Conservation (phyloP, 164 flowering plant genomes). For the Malania oleifera region DNA sequence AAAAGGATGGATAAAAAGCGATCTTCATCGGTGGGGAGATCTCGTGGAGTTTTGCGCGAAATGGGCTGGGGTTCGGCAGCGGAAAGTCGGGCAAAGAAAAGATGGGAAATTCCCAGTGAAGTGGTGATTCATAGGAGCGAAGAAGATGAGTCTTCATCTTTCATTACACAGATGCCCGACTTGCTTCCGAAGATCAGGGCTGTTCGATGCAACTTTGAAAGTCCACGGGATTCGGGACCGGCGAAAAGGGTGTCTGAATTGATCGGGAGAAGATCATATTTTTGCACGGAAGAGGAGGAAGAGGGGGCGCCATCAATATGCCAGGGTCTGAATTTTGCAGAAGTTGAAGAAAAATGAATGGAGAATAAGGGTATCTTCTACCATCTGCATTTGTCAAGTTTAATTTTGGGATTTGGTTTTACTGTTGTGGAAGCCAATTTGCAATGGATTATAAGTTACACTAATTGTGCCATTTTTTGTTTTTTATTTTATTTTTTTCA, state of each 20-base stretch:
- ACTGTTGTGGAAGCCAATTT: not conserved
- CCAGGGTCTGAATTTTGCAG: slow-evolving; percentile 57
- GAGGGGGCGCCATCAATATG: slow-evolving; percentile 36
- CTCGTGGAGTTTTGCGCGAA: slow-evolving; percentile 3
- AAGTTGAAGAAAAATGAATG: slow-evolving; percentile 22
- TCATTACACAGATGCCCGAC: slow-evolving; percentile 21
- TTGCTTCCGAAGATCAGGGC: slow-evolving; percentile 59
- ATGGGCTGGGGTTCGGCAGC: slow-evolving; percentile 9
- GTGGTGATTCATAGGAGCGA: slow-evolving; percentile 21
- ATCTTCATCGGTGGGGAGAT: slow-evolving; percentile 26
- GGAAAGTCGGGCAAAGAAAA: slow-evolving; percentile 40
- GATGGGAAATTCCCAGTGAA: slow-evolving; percentile 59
- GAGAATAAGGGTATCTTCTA: not conserved
- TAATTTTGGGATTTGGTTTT: not conserved
- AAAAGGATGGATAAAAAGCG: slow-evolving; percentile 37
- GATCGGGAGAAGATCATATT: slow-evolving; percentile 46
- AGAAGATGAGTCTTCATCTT: slow-evolving; percentile 14
- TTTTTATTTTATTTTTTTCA: too few relatives aligned
- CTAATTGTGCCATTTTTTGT: too few relatives aligned
- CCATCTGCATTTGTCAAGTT: not conserved
- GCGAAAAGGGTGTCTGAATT: slow-evolving; percentile 75
- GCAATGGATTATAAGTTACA: too few relatives aligned
- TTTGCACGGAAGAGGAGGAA: slow-evolving; percentile 26
- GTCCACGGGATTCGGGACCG: slow-evolving; percentile 79
- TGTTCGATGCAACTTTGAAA: slow-evolving; percentile 32